Percentiles rank a stretch among this genome's conserved stretches.
These are phyloP conservation scores for Arbutus unedo DNA, from an alignment of 148 eudicot genomes.

Conservation along the genomic window DNA sequence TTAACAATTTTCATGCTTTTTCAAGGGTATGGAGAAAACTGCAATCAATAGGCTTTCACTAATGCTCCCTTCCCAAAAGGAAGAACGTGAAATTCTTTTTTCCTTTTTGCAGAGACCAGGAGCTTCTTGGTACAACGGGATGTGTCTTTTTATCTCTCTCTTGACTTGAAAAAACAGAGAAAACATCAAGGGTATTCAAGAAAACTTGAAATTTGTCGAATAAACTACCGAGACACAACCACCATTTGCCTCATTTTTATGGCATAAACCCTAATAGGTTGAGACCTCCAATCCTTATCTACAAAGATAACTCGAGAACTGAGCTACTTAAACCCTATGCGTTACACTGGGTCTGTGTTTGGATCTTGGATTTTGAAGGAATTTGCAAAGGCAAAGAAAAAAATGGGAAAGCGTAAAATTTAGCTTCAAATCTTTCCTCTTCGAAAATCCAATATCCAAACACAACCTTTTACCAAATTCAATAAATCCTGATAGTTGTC, in stretches of 20 bases:
- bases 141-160: too few species aligned
- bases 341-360: too few species aligned
- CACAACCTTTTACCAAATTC: not conserved
- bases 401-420: not conserved
- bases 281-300: not conserved
- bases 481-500: not conserved
- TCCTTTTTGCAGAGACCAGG: too few species aligned
- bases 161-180: not conserved
- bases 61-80: too few species aligned
- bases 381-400: not conserved
- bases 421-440: not conserved
- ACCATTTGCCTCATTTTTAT: not conserved
- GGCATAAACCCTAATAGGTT: too few species aligned
- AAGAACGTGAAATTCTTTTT: too few species aligned
- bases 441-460: not conserved
- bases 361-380: too few species aligned
- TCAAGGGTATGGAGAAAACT: too few species aligned
- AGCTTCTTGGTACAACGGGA: too few species aligned
- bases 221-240: not conserved
- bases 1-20: not conserved
- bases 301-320: not conserved
- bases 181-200: not conserved
- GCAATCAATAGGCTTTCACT: too few species aligned
- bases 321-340: not conserved
- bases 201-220: not conserved